Evolutionary conservation across 2,329 filamentous ascomycete genomes (phyloP), one percentile per base, ranked within the genome.

Genomic region (Paramyrothecium sp.): DNA sequence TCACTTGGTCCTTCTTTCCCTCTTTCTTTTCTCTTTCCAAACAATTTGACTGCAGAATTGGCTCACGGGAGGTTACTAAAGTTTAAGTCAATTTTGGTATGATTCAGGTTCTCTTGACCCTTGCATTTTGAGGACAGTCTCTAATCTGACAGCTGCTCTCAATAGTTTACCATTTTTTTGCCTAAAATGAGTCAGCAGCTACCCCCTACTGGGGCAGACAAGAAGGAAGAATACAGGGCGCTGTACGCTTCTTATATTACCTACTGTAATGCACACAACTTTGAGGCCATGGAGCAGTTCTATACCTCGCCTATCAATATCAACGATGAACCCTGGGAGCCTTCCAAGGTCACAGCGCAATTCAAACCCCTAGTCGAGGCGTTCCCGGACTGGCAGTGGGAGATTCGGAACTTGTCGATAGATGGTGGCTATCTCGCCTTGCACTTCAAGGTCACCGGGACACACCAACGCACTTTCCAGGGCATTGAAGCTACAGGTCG

Each of bases 301-400:
- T 58, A 58, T 33, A 53, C 56, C 16, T 50, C 53, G 17, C 56
- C 56, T 16, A 58, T 58, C 34, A 58, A 49, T 23, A 58, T 55
- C 47, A 58, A 58, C 33, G 53, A 58, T 38, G 52, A 58, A 30
- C 56, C 56, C 3, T 52, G 48, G 53, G 46, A 21, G 38, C 48
- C 48, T 7, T 13, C 53, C 13, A 23, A 46, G 13, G 56, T 55
- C 10, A 58, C 56, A 22, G 54, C 54, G 11, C 53, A 58, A 21
- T 57, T 57, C 56, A 22, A 54, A 38, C 56, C 56, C 19, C 53
- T 58, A 2, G 56, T 55, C 16, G 53, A 49, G 12, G 56, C 20
- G 12, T 58, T 58, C 30, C 56, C 56, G 3, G 56, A 58, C 26
- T 58, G 56, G 56, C 53, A 55, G 20, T 58, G 56, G 56, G 53